Evolutionary conservation across 2,329 filamentous ascomycete genomes (phyloP), one percentile per base, ranked within the genome.

Genomic region (Myotisia sp.): DNA sequence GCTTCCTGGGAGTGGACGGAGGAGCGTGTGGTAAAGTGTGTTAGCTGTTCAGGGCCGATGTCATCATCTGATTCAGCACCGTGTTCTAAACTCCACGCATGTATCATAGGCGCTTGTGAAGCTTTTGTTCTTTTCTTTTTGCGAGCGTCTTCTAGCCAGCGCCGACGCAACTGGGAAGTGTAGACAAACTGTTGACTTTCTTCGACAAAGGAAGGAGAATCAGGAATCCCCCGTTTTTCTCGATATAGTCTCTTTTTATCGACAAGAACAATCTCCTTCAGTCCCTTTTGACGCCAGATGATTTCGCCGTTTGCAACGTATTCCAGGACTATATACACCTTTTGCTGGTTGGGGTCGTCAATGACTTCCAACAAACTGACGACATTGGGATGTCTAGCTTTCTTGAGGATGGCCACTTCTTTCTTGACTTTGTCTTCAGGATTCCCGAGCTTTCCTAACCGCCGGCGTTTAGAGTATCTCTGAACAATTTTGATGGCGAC

Each of bases 401-500:
- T 98, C 59, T 98, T 98, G 48, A 98, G 67, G 38, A 98, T 95
- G 52, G 90, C 90, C 43, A 98, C 92, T 62, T 98, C 90, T 53
- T 81, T 79, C 63, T 93, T 94, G 37, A 87, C 78, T 52, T 81
- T 81, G 44, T 69, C 65, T 50, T 78, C 74, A 12, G 75, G 71
- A 39, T 74, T 73, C n/a, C 70, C 73, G 24, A 74, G 59, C 48
- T 73, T 74, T 34, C 90, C 90, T n/a, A 98, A 68, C 17, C 87
- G 80, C 37, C 86, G 76, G 48, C 83, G 84, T 62, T 92, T 94
- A 34, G 87, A 92, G 53, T 90, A 93, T 23, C 90, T 76, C 38
- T 92, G 84, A 29, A 98, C 92, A 48, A 98, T 98, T 63, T 98
- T 98, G 68, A 98, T 94, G 37, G 90, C 90, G 3, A 98, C 87